These are phyloP conservation scores for Entophlyctis helioformis DNA, from an alignment of 192 early-diverging fungal genomes.

Conservation along the genomic window DNA sequence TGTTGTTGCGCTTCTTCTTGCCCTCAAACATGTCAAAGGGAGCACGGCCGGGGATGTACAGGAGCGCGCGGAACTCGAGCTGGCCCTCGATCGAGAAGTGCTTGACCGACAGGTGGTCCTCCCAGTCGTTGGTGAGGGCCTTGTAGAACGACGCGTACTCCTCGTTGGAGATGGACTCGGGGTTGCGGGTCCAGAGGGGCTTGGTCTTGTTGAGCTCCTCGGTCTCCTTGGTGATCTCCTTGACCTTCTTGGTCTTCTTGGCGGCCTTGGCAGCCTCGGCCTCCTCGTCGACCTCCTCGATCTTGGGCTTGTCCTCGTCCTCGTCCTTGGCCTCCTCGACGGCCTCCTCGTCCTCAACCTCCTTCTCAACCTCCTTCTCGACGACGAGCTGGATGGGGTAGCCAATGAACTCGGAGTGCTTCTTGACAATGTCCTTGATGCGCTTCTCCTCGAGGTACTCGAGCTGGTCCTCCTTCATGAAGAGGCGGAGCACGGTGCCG, in stretches of 20 bases:
- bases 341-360: slow-evolving; percentile 87
- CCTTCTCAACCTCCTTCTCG: slow-evolving; percentile 96
- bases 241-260: slow-evolving; percentile 75
- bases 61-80: slow-evolving; percentile 97
- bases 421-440: slow-evolving; percentile 99
- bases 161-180: slow-evolving; percentile 89
- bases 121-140: slow-evolving; percentile 97
- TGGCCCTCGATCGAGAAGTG: slow-evolving; percentile 99
- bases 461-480: slow-evolving; percentile 96
- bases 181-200: slow-evolving; percentile 99
- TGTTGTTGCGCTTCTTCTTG: slow-evolving; percentile 99
- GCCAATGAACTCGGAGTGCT: slow-evolving; percentile 99
- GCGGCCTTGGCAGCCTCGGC: slow-evolving; percentile 57
- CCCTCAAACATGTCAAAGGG: slow-evolving; percentile 97
- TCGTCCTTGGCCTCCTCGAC: slow-evolving; percentile 59
- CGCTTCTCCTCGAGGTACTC: slow-evolving; percentile 98
- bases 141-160: slow-evolving; percentile 99
- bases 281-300: slow-evolving; percentile 60
- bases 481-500: slow-evolving; percentile 89
- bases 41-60: slow-evolving; percentile 92
- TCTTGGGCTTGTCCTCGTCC: slow-evolving; percentile 38
- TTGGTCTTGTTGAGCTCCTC: slow-evolving; percentile 98
- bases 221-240: slow-evolving; percentile 69
- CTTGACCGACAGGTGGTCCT: slow-evolving; percentile 94
- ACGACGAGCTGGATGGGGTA: slow-evolving; percentile 96